These are phyloP conservation scores for Scutellaria barbata DNA, from an alignment of 257 asterid genomes.

Conservation along the genomic window DNA sequence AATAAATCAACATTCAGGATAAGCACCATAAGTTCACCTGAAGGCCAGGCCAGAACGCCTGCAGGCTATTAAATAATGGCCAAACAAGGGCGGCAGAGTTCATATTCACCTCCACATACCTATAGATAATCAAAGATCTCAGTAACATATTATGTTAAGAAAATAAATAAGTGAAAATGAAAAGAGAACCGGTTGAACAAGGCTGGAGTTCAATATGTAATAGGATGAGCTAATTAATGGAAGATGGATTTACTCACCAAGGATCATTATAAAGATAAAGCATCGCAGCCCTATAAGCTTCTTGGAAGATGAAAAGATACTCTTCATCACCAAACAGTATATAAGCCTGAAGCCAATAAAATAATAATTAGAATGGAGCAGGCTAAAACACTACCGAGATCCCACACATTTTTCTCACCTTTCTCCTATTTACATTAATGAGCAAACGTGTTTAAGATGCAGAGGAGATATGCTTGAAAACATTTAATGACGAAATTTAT, in stretches of 20 bases:
- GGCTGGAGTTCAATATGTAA: conserved; percentile 27
- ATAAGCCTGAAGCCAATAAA: conserved; percentile 67
- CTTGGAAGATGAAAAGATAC: conserved; percentile 92
- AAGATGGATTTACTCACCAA: conserved; percentile 57
- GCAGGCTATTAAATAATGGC: conserved; percentile 96
- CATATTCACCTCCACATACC: conserved; percentile 99
- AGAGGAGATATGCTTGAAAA: conserved; percentile 8
- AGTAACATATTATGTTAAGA: conserved; percentile 13
- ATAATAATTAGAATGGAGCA: conserved; percentile 20
- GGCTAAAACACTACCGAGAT: conserved; percentile 6
- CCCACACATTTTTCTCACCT: not conserved
- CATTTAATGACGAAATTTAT: no score
- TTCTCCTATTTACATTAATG: not conserved
- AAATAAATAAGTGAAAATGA: conserved; percentile 18
- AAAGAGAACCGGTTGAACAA: conserved; percentile 9
- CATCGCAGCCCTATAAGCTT: conserved; percentile 97
- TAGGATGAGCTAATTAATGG: conserved; percentile 18
- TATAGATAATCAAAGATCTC: conserved; percentile 36
- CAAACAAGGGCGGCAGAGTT: conserved; percentile 97
- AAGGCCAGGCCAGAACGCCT: conserved; percentile 99
- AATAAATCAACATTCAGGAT: conserved; percentile 21
- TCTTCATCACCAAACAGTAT: conserved; percentile 95
- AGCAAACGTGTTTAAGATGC: not conserved
- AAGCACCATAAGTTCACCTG: conserved; percentile 59
- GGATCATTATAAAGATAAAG: conserved; percentile 88